Percentiles rank a stretch among this genome's conserved stretches.
Conservation (phyloP, 805 yeast species). For the Lachancea quebecensis region DNA sequence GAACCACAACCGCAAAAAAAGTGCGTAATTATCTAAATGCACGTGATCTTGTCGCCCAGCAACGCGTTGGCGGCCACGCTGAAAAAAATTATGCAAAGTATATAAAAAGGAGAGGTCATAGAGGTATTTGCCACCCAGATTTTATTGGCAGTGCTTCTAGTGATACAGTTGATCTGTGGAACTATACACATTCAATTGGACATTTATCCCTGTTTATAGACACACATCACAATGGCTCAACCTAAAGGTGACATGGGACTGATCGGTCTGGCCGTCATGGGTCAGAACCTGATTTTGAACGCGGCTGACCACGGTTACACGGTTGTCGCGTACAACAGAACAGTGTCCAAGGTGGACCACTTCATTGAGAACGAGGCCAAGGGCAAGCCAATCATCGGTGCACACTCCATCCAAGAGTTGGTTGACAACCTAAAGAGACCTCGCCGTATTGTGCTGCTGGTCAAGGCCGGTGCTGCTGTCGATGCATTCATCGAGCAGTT, state of each 20-base stretch:
- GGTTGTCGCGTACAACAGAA: slow-evolving; percentile 98
- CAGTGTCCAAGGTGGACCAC: slow-evolving; percentile 90
- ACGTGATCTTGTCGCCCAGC: neutral
- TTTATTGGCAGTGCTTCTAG: neutral
- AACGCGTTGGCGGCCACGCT: neutral
- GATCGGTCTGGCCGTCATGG: slow-evolving; percentile 99
- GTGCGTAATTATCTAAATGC: neutral
- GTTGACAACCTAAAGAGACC: slow-evolving; percentile 89
- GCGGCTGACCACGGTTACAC: slow-evolving; percentile 99
- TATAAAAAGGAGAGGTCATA: neutral
- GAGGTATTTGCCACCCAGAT: neutral
- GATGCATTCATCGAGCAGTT: slow-evolving; percentile 85
- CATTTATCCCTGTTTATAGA: slow-evolving; percentile 1
- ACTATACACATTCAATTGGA: neutral
- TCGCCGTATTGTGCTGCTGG: slow-evolving; percentile 88
- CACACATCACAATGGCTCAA: slow-evolving; percentile 1
- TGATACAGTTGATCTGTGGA: neutral
- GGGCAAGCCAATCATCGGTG: slow-evolving; percentile 94
- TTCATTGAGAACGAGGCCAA: slow-evolving; percentile 92
- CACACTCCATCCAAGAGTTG: slow-evolving; percentile 85
- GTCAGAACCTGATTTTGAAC: slow-evolving; percentile 93
- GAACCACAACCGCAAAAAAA: neutral
- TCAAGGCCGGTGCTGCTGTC: slow-evolving; percentile 95
- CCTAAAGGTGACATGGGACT: slow-evolving; percentile 75
- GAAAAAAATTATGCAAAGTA: neutral